Evolutionary conservation across 1,284 basidiomycete genomes (phyloP).

Genomic region (Tylopilus sp.): DNA sequence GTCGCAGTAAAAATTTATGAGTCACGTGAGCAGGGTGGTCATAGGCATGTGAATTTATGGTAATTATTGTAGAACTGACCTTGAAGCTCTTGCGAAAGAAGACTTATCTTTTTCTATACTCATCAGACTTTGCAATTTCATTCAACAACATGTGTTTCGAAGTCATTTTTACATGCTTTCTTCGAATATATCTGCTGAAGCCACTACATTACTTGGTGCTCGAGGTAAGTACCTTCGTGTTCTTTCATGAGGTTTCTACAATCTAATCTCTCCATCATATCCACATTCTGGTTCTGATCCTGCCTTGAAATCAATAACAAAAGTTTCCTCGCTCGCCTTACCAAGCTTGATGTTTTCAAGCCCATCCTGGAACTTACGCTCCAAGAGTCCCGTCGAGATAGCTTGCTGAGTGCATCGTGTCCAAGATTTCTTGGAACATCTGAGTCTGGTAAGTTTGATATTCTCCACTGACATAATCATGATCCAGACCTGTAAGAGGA

Average conservation of each 20-base stretch:
- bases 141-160: slow-evolving; percentile 89
- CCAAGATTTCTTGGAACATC: slow-evolving; percentile 93
- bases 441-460: slow-evolving; percentile 75
- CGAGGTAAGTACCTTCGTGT: slow-evolving; percentile 88
- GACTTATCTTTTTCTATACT: slow-evolving; percentile 82
- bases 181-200: slow-evolving; percentile 75
- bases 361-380: slow-evolving; percentile 88
- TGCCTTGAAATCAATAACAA: slow-evolving; percentile 89
- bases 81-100: slow-evolving; percentile 75
- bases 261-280: slow-evolving; percentile 53
- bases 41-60: slow-evolving; percentile 1
- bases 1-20: too few relatives aligned
- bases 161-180: slow-evolving; percentile 93
- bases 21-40: too few relatives aligned
- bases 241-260: slow-evolving; percentile 8
- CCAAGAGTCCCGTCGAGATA: slow-evolving; percentile 88
- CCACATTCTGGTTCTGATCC: slow-evolving; percentile 90
- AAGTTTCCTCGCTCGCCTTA: slow-evolving; percentile 87
- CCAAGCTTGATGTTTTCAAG: slow-evolving; percentile 87
- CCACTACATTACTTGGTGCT: slow-evolving; percentile 84
- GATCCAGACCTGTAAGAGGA: slow-evolving; percentile 75
- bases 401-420: slow-evolving; percentile 93
- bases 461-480: slow-evolving; percentile 12
- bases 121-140: slow-evolving; percentile 94
- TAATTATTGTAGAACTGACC: slow-evolving; percentile 54